Percentiles rank a stretch among this genome's conserved stretches.
phyloP scores from a whole-genome alignment of 106 monocot species.

The Dendrobium officinale region DNA sequence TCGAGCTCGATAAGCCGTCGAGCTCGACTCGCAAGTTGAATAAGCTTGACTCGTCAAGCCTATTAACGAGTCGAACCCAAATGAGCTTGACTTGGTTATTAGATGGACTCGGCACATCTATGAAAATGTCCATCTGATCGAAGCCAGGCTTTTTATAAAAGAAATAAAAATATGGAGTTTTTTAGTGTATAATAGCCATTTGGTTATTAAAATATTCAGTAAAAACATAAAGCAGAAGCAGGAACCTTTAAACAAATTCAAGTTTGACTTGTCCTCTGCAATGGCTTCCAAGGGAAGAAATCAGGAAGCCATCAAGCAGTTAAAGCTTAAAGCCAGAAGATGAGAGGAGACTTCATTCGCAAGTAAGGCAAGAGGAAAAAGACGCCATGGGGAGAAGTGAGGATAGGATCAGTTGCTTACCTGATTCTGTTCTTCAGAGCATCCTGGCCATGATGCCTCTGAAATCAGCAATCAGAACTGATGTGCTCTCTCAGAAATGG shows the following conservation, averaged over 20 bases:
- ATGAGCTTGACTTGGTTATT: too few species aligned
- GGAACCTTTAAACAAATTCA: not conserved
- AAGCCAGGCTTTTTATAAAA: too few species aligned
- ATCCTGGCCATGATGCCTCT: slow-evolving; percentile 24
- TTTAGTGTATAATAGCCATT: too few species aligned
- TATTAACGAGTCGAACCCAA: too few species aligned
- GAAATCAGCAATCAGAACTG: slow-evolving; percentile 26
- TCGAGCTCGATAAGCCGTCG: too few species aligned
- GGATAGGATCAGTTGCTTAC: slow-evolving; percentile 20
- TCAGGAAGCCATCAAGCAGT: not conserved
- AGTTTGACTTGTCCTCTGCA: not conserved
- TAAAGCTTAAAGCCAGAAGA: not conserved
- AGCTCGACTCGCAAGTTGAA: too few species aligned
- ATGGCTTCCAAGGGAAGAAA: not conserved
- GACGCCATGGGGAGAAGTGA: slow-evolving; percentile 6
- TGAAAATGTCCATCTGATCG: too few species aligned
- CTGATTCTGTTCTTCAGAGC: slow-evolving; percentile 20
- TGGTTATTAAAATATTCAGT: too few species aligned
- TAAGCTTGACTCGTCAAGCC: too few species aligned
- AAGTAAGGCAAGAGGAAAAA: not conserved
- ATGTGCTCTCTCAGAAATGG: slow-evolving; percentile 30
- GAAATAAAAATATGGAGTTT: too few species aligned
- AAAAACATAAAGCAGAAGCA: too few species aligned
- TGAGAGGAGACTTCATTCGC: not conserved
- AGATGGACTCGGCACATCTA: too few species aligned